Conservation (phyloP, 2,329 filamentous ascomycete species). For the Xylaria sp. region DNA sequence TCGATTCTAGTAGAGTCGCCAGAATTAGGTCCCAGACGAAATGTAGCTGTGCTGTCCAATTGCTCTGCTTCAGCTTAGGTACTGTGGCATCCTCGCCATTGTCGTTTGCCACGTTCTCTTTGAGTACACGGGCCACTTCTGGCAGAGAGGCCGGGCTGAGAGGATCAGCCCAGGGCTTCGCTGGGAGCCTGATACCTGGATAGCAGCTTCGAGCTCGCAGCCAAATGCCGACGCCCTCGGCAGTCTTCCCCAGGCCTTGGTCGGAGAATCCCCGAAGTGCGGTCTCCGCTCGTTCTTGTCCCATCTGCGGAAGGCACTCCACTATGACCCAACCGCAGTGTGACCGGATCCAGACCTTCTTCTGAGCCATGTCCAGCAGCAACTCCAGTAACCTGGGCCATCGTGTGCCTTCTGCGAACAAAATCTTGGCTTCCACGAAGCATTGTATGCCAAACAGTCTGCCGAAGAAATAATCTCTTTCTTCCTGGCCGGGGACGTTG, state of each 20-base stretch:
- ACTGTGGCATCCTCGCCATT: slow-evolving; percentile 52
- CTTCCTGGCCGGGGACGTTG: slow-evolving; percentile 71
- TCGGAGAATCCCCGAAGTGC: slow-evolving; percentile 68
- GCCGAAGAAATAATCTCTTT: slow-evolving; percentile 84
- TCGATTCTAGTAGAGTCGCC: slow-evolving; percentile 52
- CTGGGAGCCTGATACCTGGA: slow-evolving; percentile 66
- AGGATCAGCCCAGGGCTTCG: slow-evolving; percentile 80
- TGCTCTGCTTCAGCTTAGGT: slow-evolving; percentile 66
- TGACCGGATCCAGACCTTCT: slow-evolving; percentile 87
- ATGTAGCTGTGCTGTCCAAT: slow-evolving; percentile 80
- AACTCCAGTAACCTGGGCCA: slow-evolving; percentile 75
- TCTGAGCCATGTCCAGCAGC: slow-evolving; percentile 74
- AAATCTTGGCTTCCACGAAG: slow-evolving; percentile 77
- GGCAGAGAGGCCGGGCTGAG: slow-evolving; percentile 71
- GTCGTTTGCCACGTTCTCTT: slow-evolving; percentile 69
- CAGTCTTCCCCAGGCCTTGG: slow-evolving; percentile 74
- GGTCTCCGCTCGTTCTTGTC: slow-evolving; percentile 61
- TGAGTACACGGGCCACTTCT: slow-evolving; percentile 76
- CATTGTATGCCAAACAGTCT: slow-evolving; percentile 87
- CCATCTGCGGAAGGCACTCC: slow-evolving; percentile 70
- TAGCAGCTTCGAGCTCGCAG: slow-evolving; percentile 70
- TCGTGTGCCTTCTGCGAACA: slow-evolving; percentile 65
- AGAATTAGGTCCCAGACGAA: slow-evolving; percentile 88
- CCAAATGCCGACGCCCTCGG: slow-evolving; percentile 91
- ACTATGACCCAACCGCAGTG: slow-evolving; percentile 86